Percentiles rank a stretch among this genome's conserved stretches.
phyloP scores from a whole-genome alignment of 768 basidiomycete species.

The Omphalotus guepiniiformis region DNA sequence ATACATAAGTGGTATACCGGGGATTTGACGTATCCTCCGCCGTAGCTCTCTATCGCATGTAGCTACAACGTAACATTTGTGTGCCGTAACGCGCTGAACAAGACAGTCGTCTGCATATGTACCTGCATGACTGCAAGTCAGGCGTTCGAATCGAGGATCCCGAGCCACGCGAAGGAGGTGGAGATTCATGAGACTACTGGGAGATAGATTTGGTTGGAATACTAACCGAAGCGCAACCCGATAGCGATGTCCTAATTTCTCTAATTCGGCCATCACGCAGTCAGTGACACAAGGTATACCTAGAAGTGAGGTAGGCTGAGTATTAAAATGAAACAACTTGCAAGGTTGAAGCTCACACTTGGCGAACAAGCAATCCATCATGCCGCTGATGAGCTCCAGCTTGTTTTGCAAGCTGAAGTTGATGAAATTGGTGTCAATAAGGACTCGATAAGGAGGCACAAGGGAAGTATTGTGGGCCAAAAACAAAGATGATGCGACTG shows the following conservation, averaged over 20 bases:
- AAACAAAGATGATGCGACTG: constrained; percentile 89
- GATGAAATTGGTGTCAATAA: constrained; percentile 99
- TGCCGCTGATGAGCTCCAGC: constrained; percentile 90
- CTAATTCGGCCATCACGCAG: constrained; percentile 97
- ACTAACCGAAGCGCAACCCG: constrained; percentile 88
- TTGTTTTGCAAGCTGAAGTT: constrained; percentile 99
- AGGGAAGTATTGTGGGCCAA: constrained; percentile 93
- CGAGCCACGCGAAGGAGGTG: constrained; percentile 73
- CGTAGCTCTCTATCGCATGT: constrained; percentile 96
- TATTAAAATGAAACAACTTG: constrained; percentile 8
- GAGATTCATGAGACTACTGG: constrained; percentile 7
- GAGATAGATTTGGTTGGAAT: neutral
- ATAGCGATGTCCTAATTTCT: constrained; percentile 95
- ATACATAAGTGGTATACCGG: constrained; percentile 96
- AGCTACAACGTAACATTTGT: constrained; percentile 96
- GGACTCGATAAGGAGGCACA: constrained; percentile 93
- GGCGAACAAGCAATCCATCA: constrained; percentile 99
- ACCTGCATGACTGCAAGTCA: constrained; percentile 87
- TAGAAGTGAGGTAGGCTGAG: constrained; percentile 25
- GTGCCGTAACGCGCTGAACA: constrained; percentile 90
- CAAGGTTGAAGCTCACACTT: constrained; percentile 58
- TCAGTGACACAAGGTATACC: constrained; percentile 99
- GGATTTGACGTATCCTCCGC: constrained; percentile 85
- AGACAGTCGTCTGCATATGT: constrained; percentile 99
- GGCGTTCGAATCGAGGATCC: constrained; percentile 93